Conservation (phyloP, 768 basidiomycete genomes). For the Clitopilus hobsonii region DNA sequence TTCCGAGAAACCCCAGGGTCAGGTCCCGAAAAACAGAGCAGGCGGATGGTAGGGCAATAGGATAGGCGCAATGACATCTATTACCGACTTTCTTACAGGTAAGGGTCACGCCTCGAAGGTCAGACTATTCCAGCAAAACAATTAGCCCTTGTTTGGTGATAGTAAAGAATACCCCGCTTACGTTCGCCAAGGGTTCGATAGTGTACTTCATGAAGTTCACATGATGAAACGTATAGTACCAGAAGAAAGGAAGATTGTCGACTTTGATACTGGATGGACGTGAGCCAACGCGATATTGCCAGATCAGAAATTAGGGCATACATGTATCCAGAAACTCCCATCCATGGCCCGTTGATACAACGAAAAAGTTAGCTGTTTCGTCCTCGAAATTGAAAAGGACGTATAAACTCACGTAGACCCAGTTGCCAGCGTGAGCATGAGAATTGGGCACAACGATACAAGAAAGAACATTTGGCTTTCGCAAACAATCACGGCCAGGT, state of each 20-base stretch:
- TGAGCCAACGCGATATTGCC: background rate
- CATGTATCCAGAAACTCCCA: conserved; percentile 47
- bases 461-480: conserved; percentile 48
- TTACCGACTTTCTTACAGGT: conserved; percentile 29
- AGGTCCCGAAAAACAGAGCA: conserved; percentile 49
- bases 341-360: conserved; percentile 51
- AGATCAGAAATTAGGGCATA: conserved; percentile 12
- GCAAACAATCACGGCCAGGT: conserved; percentile 46
- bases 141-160: conserved; percentile 10
- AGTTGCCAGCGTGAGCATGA: conserved; percentile 55
- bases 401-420: conserved; percentile 32
- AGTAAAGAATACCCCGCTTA: conserved; percentile 20
- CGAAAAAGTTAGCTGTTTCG: background rate
- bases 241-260: conserved; percentile 48
- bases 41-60: conserved; percentile 34
- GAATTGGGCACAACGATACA: conserved; percentile 48
- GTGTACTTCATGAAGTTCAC: conserved; percentile 50
- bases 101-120: conserved; percentile 42
- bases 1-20: conserved; percentile 42
- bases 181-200: conserved; percentile 32
- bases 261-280: conserved; percentile 42
- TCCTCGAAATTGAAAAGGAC: background rate
- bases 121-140: conserved; percentile 26
- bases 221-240: conserved; percentile 52
- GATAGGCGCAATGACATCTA: conserved; percentile 46